phyloP scores from a whole-genome alignment of 352 stramenopile species.

The Stephanocyclus meneghinianus region DNA sequence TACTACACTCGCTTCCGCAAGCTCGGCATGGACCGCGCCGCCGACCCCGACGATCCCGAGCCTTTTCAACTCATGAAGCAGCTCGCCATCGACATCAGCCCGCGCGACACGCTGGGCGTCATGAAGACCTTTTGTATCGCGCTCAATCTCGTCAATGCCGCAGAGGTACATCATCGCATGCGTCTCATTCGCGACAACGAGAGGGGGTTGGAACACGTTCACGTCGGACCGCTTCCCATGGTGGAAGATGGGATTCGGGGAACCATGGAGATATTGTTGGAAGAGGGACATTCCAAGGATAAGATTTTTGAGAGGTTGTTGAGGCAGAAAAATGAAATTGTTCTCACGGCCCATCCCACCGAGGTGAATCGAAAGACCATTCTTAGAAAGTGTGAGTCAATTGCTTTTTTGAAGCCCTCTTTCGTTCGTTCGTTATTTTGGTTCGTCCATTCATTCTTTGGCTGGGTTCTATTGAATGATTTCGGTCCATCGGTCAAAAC shows the following conservation, averaged over 20 bases:
- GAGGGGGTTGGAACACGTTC: not conserved
- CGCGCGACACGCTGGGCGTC: slow-evolving; percentile 68
- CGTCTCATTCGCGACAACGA: slow-evolving; percentile 53
- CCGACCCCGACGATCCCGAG: slow-evolving; percentile 32
- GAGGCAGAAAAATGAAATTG: slow-evolving; percentile 85
- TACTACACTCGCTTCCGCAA: slow-evolving; percentile 68
- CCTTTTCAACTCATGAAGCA: slow-evolving; percentile 68
- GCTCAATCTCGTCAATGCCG: slow-evolving; percentile 85
- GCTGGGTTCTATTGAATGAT: not conserved
- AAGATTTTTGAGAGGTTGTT: slow-evolving; percentile 82
- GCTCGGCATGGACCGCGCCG: slow-evolving; percentile 58
- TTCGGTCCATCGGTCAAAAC: not conserved
- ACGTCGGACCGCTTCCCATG: slow-evolving; percentile 67
- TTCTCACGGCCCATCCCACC: slow-evolving; percentile 87
- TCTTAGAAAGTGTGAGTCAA: slow-evolving; percentile 66
- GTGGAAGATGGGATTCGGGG: slow-evolving; percentile 73
- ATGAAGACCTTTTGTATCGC: slow-evolving; percentile 84
- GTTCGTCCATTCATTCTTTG: not conserved
- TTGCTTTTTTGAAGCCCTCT: not conserved
- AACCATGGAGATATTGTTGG: slow-evolving; percentile 66
- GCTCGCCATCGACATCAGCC: slow-evolving; percentile 47
- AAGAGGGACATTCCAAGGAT: slow-evolving; percentile 42
- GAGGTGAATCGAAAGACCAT: slow-evolving; percentile 80
- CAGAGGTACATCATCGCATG: slow-evolving; percentile 84
- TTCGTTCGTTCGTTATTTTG: not conserved